These are phyloP conservation scores for Colletotrichum sansevieriae DNA, from an alignment of 2,329 filamentous ascomycete species.

Conservation along the genomic window DNA sequence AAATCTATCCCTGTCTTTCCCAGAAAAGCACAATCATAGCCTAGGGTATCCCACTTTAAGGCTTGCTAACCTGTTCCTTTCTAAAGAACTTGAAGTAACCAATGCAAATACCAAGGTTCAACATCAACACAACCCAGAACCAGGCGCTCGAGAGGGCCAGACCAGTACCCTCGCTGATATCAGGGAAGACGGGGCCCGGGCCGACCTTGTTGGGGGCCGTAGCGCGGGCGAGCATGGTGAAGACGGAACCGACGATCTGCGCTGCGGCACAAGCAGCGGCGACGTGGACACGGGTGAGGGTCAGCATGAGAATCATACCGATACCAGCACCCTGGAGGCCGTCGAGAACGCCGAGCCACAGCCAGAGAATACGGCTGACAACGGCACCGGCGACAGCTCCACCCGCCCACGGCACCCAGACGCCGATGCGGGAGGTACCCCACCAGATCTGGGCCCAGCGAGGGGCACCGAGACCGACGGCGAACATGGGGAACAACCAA, in stretches of 20 bases:
- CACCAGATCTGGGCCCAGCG: constrained; percentile 78
- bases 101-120: constrained; percentile 70
- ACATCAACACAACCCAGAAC: constrained; percentile 72
- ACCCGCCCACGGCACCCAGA: constrained; percentile 74
- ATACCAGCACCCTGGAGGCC: constrained; percentile 75
- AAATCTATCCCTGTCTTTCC: constrained; percentile 27
- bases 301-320: constrained; percentile 77
- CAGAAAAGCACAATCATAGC: constrained; percentile 29
- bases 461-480: constrained; percentile 74
- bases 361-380: constrained; percentile 64
- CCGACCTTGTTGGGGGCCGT: constrained; percentile 72
- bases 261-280: constrained; percentile 71
- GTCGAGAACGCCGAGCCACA: constrained; percentile 77
- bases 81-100: constrained; percentile 69
- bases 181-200: constrained; percentile 72
- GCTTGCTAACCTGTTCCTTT: constrained; percentile 70
- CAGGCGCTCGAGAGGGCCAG: constrained; percentile 62
- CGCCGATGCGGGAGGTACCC: constrained; percentile 70
- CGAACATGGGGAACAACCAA: constrained; percentile 77
- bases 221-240: constrained; percentile 72
- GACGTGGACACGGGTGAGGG: constrained; percentile 74
- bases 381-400: constrained; percentile 67
- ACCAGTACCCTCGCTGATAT: constrained; percentile 63
- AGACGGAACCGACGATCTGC: constrained; percentile 72
- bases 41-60: constrained; percentile 47